phyloP scores from a whole-genome alignment of 1,284 basidiomycete genomes.

The Kalmanozyma brasiliensis region DNA sequence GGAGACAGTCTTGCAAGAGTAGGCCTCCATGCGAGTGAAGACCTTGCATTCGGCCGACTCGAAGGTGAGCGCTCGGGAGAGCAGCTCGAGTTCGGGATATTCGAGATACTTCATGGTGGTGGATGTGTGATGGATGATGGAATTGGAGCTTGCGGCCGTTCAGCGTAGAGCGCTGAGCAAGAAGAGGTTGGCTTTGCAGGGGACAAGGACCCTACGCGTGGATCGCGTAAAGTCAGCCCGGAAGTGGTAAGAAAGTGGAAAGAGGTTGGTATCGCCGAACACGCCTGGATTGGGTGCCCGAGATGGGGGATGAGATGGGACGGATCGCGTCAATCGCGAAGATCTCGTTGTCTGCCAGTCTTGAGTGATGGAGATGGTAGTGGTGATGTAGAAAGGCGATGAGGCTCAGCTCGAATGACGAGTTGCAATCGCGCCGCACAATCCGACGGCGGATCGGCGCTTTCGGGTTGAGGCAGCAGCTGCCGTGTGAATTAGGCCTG shows the following conservation, averaged over 20 bases:
- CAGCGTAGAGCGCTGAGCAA: conserved; percentile 40
- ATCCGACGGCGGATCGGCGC: too few relatives aligned
- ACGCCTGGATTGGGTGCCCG: conserved; percentile 61
- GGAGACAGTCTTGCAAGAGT: conserved; percentile 96
- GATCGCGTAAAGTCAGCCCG: conserved; percentile 45
- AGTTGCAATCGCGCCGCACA: neutral
- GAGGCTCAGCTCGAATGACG: neutral
- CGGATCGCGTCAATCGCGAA: conserved; percentile 44
- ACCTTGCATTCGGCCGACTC: conserved; percentile 86
- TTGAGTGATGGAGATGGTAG: conserved; percentile 16
- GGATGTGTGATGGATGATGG: neutral
- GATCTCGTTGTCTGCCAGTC: conserved; percentile 37
- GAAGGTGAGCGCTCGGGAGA: conserved; percentile 80
- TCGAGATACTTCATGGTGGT: conserved; percentile 88
- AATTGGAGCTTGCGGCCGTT: conserved; percentile 17
- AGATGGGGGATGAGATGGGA: conserved; percentile 48
- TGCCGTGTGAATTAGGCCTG: too few relatives aligned
- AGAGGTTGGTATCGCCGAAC: conserved; percentile 39
- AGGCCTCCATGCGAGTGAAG: conserved; percentile 92
- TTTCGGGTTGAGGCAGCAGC: too few relatives aligned
- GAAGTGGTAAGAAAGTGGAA: neutral
- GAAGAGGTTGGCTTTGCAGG: conserved; percentile 5
- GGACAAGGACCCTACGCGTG: conserved; percentile 49
- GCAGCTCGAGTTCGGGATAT: conserved; percentile 79
- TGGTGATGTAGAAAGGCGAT: conserved; percentile 10